Percentiles rank a stretch among this genome's conserved stretches.
Evolutionary conservation across 1,284 basidiomycete genomes (phyloP).

Genomic region (Boletus hoseneyae): DNA sequence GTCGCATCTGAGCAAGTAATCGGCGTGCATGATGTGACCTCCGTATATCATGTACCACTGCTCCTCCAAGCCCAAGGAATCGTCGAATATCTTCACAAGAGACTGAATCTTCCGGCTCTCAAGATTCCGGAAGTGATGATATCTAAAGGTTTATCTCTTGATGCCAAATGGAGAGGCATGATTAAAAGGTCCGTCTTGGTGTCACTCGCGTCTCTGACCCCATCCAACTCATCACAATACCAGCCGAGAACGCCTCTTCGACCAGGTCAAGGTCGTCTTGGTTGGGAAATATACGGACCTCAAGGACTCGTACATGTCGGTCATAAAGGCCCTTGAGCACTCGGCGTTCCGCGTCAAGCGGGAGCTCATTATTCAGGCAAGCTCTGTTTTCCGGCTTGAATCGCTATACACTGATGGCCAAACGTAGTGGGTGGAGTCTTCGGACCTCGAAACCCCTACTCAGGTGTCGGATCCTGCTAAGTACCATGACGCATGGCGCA

Average conservation of each 20-base stretch:
- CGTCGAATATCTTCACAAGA: constrained; percentile 77
- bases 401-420: constrained; percentile 6
- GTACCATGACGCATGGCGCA: constrained; percentile 96
- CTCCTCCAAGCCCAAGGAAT: constrained; percentile 93
- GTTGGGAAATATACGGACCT: constrained; percentile 98
- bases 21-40: constrained; percentile 94
- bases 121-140: constrained; percentile 55
- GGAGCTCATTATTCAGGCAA: constrained; percentile 76
- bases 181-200: constrained; percentile 58
- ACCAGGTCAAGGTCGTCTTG: constrained; percentile 86
- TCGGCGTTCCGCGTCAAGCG: constrained; percentile 89
- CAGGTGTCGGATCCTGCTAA: constrained; percentile 80
- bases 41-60: constrained; percentile 97
- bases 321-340: constrained; percentile 96
- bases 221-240: constrained; percentile 1
- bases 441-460: constrained; percentile 81
- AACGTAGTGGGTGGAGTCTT: constrained; percentile 93
- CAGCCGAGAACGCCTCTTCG: constrained; percentile 91
- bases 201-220: not conserved
- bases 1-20: constrained; percentile 92
- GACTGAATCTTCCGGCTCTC: constrained; percentile 72
- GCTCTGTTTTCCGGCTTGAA: constrained; percentile 24
- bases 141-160: constrained; percentile 64
- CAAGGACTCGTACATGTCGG: constrained; percentile 98
- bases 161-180: constrained; percentile 78